These are phyloP conservation scores for Leccinum imitatum DNA, from an alignment of 768 basidiomycete genomes.

Conservation along the genomic window DNA sequence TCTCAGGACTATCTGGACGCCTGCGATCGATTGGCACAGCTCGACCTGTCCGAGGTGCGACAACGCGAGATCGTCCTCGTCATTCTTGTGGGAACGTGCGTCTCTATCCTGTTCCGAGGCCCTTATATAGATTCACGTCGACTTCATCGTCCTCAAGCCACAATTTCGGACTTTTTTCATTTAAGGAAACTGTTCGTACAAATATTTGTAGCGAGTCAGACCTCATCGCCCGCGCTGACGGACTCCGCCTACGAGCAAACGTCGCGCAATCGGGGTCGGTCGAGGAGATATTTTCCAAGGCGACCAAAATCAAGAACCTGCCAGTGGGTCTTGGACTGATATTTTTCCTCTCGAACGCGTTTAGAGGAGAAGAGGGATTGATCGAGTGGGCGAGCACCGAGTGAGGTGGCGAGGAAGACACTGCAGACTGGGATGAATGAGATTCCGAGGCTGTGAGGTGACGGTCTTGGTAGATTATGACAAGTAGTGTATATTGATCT, in stretches of 20 bases:
- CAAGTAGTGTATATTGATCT: neutral
- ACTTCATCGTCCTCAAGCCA: conserved; percentile 74
- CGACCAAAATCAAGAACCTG: conserved; percentile 61
- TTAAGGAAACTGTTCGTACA: conserved; percentile 59
- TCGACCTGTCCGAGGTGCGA: conserved; percentile 84
- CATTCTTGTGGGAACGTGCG: conserved; percentile 82
- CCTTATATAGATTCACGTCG: conserved; percentile 39
- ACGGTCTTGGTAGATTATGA: neutral
- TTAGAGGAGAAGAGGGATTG: conserved; percentile 44
- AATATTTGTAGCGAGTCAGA: conserved; percentile 74
- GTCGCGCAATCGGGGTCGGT: conserved; percentile 55
- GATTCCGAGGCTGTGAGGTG: conserved; percentile 33
- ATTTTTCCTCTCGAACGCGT: conserved; percentile 60
- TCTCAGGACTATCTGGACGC: conserved; percentile 93
- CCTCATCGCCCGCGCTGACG: conserved; percentile 60
- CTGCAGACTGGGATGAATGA: conserved; percentile 63
- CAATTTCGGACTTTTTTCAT: conserved; percentile 62
- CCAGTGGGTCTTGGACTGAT: conserved; percentile 73
- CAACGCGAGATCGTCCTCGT: conserved; percentile 96
- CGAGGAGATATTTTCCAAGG: conserved; percentile 80
- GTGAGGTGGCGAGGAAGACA: conserved; percentile 65
- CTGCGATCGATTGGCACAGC: conserved; percentile 81
- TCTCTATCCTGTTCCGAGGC: neutral
- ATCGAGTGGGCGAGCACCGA: conserved; percentile 56
- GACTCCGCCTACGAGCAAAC: conserved; percentile 36